Evolutionary conservation across 2,329 filamentous ascomycete species (phyloP), one percentile per base, ranked within the genome.

Genomic region (Clonostachys sp.): DNA sequence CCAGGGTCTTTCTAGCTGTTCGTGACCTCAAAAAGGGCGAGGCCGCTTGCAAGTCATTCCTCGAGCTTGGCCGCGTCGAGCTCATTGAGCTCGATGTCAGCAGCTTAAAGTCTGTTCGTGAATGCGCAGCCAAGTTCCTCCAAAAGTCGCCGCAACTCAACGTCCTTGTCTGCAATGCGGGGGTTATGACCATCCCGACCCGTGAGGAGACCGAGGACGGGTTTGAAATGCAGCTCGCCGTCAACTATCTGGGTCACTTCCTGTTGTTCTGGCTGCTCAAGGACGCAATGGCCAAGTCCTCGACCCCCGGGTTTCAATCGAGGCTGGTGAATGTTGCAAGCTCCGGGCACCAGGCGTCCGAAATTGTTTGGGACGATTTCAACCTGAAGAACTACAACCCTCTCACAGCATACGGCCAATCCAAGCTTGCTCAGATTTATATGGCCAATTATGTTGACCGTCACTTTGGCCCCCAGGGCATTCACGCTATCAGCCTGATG

Each of bases 181-280:
- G 55, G 12, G 45, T 59, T 10, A 59, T 61, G 58, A 49, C 46
- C 2, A 46, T 53, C 2, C 59, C 50, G 6, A 33, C 18, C 6
- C 18, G 41, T 9, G 39, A 49, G 9, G 12, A 34, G 9, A 48
- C 55, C 6, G 45, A 35, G 1, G 58, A 61, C n/a, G 55, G 56
- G 3, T 55, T 53, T 30, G 57, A 59, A 51, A 57, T 57, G 0
- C 75, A 80, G 50, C 72, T 81, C 49, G 77, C 68, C 35, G 72
- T 67, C 12, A 80, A 80, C 55, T 71, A 81, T 54, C 58, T 82
- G 3, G 67, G 61, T 5, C 75, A 80, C 53, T 81, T 81, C 61
- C 66, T 80, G 0, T 65, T 81, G 12, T 72, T 76, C 54, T 61
- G 74, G 10, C 64, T 78, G 1, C 61, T 80, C 24, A 70, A 70